Evolutionary conservation across 78 protist genomes (phyloP).

Genomic region (Capsaspora owczarzaki): DNA sequence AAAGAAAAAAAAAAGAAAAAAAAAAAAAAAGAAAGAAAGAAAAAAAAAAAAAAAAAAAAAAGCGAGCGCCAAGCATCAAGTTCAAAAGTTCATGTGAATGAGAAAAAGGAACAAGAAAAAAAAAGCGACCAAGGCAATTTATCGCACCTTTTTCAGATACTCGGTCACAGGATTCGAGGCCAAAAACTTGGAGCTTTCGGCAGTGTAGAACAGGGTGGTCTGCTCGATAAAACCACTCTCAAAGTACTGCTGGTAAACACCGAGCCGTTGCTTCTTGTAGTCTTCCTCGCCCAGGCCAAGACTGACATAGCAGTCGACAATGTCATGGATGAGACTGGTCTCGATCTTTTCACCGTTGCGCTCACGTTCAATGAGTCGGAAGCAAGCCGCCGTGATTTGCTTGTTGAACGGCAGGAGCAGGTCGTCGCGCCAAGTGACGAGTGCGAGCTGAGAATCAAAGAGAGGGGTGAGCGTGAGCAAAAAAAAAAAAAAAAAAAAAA

Average conservation of each 20-base stretch:
- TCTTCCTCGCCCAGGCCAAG: slow-evolving; percentile 5
- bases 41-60: too few relatives aligned
- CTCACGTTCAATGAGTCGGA: slow-evolving; percentile 58
- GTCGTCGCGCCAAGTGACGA: slow-evolving; percentile 65
- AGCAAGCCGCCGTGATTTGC: slow-evolving; percentile 34
- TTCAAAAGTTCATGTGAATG: too few relatives aligned
- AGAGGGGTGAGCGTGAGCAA: neutral
- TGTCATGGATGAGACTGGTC: slow-evolving; percentile 39
- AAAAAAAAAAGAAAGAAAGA: neutral
- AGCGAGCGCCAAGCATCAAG: neutral
- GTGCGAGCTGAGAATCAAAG: slow-evolving; percentile 21
- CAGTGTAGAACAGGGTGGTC: too few relatives aligned
- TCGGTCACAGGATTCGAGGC: too few relatives aligned
- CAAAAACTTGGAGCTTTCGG: too few relatives aligned
- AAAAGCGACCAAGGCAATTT: neutral
- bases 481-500: neutral
- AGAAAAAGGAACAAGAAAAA: neutral
- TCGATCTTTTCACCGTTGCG: slow-evolving; percentile 66
- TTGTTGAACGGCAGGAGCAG: slow-evolving; percentile 51
- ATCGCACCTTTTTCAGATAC: neutral
- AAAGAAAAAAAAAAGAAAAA: too few relatives aligned
- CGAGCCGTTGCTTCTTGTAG: neutral
- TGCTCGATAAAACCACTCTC: neutral
- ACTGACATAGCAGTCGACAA: slow-evolving; percentile 26
- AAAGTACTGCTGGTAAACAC: neutral